Percentiles rank a stretch among this genome's conserved stretches.
Conservation (phyloP, 2,329 filamentous ascomycete genomes). For the Alternaria dauci region DNA sequence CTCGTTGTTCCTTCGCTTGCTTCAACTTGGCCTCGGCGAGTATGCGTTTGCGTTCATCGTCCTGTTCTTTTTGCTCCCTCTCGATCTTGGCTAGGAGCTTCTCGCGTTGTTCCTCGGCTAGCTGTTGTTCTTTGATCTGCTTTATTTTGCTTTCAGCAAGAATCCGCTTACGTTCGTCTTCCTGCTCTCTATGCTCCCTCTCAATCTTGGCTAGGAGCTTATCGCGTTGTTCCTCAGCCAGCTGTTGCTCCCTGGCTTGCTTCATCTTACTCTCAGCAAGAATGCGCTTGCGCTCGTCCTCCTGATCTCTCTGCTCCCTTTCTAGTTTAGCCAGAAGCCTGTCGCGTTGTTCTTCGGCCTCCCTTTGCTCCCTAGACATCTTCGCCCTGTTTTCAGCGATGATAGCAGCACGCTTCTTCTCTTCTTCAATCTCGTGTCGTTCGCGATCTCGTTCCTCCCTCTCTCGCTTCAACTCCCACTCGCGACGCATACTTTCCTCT, state of each 20-base stretch:
- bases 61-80: conserved; percentile 1
- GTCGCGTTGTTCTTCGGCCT: conserved; percentile 36
- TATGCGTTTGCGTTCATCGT: too few relatives aligned
- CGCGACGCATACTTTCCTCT: conserved; percentile 44
- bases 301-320: conserved; percentile 39
- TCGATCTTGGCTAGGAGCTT: conserved; percentile 48
- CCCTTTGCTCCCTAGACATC: conserved; percentile 29
- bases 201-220: conserved; percentile 36
- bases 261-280: conserved; percentile 43
- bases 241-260: conserved; percentile 35
- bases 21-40: too few relatives aligned
- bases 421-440: conserved; percentile 50
- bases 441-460: conserved; percentile 47
- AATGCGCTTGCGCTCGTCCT: conserved; percentile 39
- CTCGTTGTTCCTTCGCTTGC: not conserved
- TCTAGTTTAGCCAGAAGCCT: conserved; percentile 36
- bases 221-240: conserved; percentile 36
- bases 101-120: conserved; percentile 38
- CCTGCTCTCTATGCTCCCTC: conserved; percentile 39
- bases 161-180: conserved; percentile 40
- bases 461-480: conserved; percentile 43
- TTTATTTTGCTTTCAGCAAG: conserved; percentile 43
- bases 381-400: conserved; percentile 46
- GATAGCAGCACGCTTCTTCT: conserved; percentile 52
- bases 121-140: not conserved